phyloP scores from a whole-genome alignment of 1,139 yeast species.

The Nakaseomyces bracarensis region DNA sequence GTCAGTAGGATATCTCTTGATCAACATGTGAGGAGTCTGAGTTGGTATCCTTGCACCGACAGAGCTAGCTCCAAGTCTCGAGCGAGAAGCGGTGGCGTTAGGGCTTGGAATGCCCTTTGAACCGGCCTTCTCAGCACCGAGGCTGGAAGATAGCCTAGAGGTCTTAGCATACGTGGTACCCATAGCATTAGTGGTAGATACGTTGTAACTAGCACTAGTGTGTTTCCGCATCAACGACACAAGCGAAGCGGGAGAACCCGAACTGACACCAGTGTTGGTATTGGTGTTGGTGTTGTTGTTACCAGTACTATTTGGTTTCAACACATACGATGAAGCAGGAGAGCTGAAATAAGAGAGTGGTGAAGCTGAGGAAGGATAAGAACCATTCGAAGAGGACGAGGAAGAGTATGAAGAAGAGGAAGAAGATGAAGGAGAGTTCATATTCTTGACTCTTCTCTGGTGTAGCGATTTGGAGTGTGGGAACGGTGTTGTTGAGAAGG shows the following conservation, averaged over 20 bases:
- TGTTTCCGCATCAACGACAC: slow-evolving; percentile 14
- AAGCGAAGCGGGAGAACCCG: slow-evolving; percentile 8
- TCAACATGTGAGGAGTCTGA: slow-evolving; percentile 13
- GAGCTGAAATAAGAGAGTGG: slow-evolving; percentile 11
- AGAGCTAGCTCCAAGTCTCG: background rate
- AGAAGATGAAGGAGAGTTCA: slow-evolving; percentile 17
- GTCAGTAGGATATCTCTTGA: slow-evolving; percentile 28
- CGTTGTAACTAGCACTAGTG: slow-evolving; percentile 9
- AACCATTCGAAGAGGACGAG: slow-evolving; percentile 9
- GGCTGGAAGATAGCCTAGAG: slow-evolving; percentile 6
- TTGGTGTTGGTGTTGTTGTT: too few relatives aligned
- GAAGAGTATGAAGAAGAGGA: slow-evolving; percentile 11
- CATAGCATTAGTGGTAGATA: slow-evolving; percentile 1
- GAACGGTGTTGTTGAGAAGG: slow-evolving; percentile 24
- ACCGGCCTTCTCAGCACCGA: background rate
- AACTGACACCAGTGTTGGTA: too few relatives aligned
- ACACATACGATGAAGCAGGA: slow-evolving; percentile 10
- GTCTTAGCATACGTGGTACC: slow-evolving; percentile 8
- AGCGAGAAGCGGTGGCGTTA: background rate
- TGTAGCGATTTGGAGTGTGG: slow-evolving; percentile 32
- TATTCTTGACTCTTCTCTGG: slow-evolving; percentile 13
- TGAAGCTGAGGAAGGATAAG: slow-evolving; percentile 14
- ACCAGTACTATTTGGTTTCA: background rate
- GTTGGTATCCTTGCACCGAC: too few relatives aligned
- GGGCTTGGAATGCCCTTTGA: too few relatives aligned